These are phyloP conservation scores for Irpex sp. DNA, from an alignment of 1,284 basidiomycete genomes.

Conservation along the genomic window DNA sequence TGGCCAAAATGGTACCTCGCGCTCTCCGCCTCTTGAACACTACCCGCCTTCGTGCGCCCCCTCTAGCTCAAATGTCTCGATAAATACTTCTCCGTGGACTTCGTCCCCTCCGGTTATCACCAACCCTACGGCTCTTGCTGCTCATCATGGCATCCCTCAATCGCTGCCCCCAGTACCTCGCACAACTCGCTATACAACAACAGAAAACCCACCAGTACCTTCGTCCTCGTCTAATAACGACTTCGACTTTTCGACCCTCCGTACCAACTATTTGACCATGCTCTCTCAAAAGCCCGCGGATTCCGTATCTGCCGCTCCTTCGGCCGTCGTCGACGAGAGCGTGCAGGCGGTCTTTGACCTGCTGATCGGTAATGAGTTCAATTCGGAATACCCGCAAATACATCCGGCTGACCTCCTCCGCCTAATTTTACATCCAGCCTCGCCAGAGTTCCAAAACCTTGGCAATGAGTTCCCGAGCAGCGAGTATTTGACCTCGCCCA, in stretches of 20 bases:
- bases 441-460: slow-evolving; percentile 33
- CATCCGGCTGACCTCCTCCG: slow-evolving; percentile 3
- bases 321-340: slow-evolving; percentile 19
- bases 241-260: slow-evolving; percentile 34
- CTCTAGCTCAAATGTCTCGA: slow-evolving; percentile 40
- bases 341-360: slow-evolving; percentile 41
- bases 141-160: slow-evolving; percentile 73
- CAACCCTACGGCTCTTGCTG: slow-evolving; percentile 53
- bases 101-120: slow-evolving; percentile 40
- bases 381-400: background rate
- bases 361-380: slow-evolving; percentile 33
- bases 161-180: slow-evolving; percentile 62
- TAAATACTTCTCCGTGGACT: slow-evolving; percentile 39
- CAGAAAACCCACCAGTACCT: slow-evolving; percentile 28
- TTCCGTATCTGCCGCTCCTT: slow-evolving; percentile 11
- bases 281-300: slow-evolving; percentile 35
- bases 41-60: slow-evolving; percentile 39
- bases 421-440: slow-evolving; percentile 21
- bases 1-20: slow-evolving; percentile 29
- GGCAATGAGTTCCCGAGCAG: slow-evolving; percentile 21
- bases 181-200: slow-evolving; percentile 42
- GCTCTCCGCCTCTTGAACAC: slow-evolving; percentile 15
- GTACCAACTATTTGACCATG: slow-evolving; percentile 48
- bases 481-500: slow-evolving; percentile 42
- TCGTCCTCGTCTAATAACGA: slow-evolving; percentile 19